Percentiles rank a stretch among this genome's conserved stretches.
phyloP scores from a whole-genome alignment of 108 stramenopile genomes.

The Skeletonema tropicum region DNA sequence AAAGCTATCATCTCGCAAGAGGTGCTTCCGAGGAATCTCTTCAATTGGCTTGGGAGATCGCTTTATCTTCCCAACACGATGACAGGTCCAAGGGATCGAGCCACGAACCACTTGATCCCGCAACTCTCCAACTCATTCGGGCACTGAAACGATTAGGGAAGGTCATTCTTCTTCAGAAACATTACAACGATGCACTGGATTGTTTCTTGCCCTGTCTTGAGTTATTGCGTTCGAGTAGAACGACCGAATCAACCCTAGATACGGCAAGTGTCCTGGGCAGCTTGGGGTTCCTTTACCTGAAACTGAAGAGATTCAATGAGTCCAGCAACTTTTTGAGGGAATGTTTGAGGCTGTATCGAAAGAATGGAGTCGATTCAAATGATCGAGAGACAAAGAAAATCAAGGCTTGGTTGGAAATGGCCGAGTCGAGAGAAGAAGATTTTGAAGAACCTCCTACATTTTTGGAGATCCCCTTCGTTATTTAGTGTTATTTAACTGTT shows the following conservation, averaged over 20 bases:
- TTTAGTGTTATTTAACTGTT: background rate
- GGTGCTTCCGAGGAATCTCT: slow-evolving; percentile 40
- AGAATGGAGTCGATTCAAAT: slow-evolving; percentile 35
- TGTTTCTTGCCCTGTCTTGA: slow-evolving; percentile 45
- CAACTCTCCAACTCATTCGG: slow-evolving; percentile 23
- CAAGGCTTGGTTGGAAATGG: slow-evolving; percentile 33
- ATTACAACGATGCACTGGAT: slow-evolving; percentile 34
- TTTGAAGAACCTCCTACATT: slow-evolving; percentile 29
- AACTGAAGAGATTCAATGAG: slow-evolving; percentile 31
- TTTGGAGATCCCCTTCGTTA: slow-evolving; percentile 38
- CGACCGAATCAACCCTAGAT: slow-evolving; percentile 33
- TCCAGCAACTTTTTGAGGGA: slow-evolving; percentile 43
- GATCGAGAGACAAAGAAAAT: slow-evolving; percentile 39
- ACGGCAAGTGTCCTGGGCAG: slow-evolving; percentile 41
- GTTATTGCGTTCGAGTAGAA: slow-evolving; percentile 33
- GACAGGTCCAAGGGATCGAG: background rate
- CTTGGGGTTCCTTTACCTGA: slow-evolving; percentile 41
- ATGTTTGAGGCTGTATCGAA: slow-evolving; percentile 38
- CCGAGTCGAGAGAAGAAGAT: slow-evolving; percentile 35
- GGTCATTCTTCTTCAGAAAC: slow-evolving; percentile 35
- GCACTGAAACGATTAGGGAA: slow-evolving; percentile 46
- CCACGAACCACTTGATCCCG: slow-evolving; percentile 9
- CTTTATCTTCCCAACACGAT: slow-evolving; percentile 15
- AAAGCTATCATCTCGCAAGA: slow-evolving; percentile 27
- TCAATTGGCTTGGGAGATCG: slow-evolving; percentile 42